Evolutionary conservation across 805 yeast genomes (phyloP), one percentile per base, ranked within the genome.

Genomic region (Saccharomycopsis sp.): DNA sequence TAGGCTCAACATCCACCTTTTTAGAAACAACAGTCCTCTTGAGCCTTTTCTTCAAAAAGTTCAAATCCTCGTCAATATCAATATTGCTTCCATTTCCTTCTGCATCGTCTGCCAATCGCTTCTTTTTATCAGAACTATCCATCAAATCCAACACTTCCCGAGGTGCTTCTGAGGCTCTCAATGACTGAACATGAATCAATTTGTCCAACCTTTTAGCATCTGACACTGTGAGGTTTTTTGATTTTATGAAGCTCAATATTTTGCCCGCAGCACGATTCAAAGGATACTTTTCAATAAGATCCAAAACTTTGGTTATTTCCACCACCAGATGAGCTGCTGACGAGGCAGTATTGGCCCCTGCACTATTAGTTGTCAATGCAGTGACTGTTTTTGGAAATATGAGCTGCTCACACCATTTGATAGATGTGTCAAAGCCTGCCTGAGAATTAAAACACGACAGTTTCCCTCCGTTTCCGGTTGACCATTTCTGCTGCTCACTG

Each of bases 21-120:
- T 53, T 47, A 1, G 44, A 24, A 24, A 24, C 48, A 16, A 20
- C 16, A 14, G 24, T 24, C 4, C n/a, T 16, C 44, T 55, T 55
- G 21, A 55, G 44, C 40, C 57, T 50, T 40, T 55, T 55, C n/a
- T 52, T 55, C 3, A 55, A 34, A 34, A 23, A 24, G 2, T 3
- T 37, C 34, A 55, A 16, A 29, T 55, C 57, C 9, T 34, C 57
- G 18, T 29, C 34, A 18, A 50, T 41, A 20, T 34, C 54, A 8
- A 24, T 51, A n/a, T 29, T 29, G 5, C 9, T 29, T 7, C 12
- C 12, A 12, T 12, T 29, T 29, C 12, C 37, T 5, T 29, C 37
- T 7, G 37, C 12, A 29, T 29, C 5, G 37, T 51, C 24, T 2
- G 37, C 23, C 24, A 34, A 4, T 51, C 37, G 15, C 23, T 51